Evolutionary conservation across 2,329 filamentous ascomycete genomes (phyloP), one percentile per base, ranked within the genome.

Genomic region (Niveomyces coronatus): DNA sequence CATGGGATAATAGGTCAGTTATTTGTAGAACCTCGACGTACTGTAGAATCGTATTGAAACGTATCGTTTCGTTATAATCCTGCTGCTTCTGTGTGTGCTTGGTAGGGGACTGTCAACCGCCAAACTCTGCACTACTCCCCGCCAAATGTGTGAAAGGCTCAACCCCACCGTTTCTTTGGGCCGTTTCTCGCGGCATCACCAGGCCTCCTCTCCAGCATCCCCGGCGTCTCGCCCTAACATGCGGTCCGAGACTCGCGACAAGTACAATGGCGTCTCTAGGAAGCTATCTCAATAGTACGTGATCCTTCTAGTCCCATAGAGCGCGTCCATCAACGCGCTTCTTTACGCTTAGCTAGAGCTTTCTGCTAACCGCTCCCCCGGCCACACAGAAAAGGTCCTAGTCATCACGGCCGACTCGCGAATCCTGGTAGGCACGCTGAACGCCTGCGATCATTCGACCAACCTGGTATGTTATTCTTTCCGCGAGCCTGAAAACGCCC

Each of bases 331-430:
- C 13, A 15, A 26, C 31, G 28, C 35, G 22, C 24, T 19, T 22
- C 40, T 35, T 39, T 41, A n/a, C n/a, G n/a, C n/a, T n/a, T n/a
- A n/a, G n/a, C n/a, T n/a, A n/a, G n/a, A n/a, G n/a, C n/a, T n/a
- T n/a, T n/a, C n/a, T n/a, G n/a, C n/a, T n/a, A n/a, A n/a, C n/a
- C n/a, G n/a, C n/a, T n/a, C n/a, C n/a, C n/a, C n/a, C n/a, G n/a
- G n/a, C n/a, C n/a, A n/a, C n/a, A 9, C 30, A 95, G 91, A 94
- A 64, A 93, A 86, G 62, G 85, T 96, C 50, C 72, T 88, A 42
- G 82, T 96, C 53, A 75, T 96, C 46, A 96, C 91, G 19, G 82
- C 85, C 49, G 91, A 96, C 62, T 91, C 89, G 36, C 81, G 89
- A 51, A 94, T 85, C 32, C 66, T 89, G 16, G 73, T 85, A 44